Percentiles rank a stretch among this genome's conserved stretches.
Evolutionary conservation across 1,284 basidiomycete species (phyloP).

Genomic region (Apiotrichum laibachii): DNA sequence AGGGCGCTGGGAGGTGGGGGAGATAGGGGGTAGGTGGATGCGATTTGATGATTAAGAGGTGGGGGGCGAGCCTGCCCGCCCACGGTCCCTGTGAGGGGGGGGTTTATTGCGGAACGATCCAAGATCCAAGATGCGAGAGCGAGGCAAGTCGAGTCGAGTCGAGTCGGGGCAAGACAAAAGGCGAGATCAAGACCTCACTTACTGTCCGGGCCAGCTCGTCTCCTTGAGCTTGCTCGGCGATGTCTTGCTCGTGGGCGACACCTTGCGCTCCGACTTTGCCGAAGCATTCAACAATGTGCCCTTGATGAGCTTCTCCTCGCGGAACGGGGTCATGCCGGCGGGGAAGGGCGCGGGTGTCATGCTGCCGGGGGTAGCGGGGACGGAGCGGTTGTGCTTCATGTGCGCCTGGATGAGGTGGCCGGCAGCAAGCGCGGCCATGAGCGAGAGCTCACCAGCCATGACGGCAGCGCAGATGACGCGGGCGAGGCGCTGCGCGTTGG

Average conservation of each 20-base stretch:
- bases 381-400: conserved; percentile 56
- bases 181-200: too few relatives aligned
- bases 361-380: conserved; percentile 45
- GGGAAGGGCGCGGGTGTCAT: conserved; percentile 36
- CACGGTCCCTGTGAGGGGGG: too few relatives aligned
- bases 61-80: too few relatives aligned
- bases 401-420: conserved; percentile 88
- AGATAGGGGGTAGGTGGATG: background rate
- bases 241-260: background rate
- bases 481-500: conserved; percentile 82
- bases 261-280: conserved; percentile 4
- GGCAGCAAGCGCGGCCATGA: conserved; percentile 84
- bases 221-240: conserved; percentile 13
- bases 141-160: too few relatives aligned
- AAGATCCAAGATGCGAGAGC: too few relatives aligned
- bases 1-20: background rate
- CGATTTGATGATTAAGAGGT: background rate
- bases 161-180: too few relatives aligned
- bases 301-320: conserved; percentile 28
- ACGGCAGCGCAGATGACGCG: conserved; percentile 82
- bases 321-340: conserved; percentile 36
- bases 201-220: conserved; percentile 16
- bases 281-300: conserved; percentile 15
- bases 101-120: too few relatives aligned
- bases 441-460: conserved; percentile 90